Conservation (phyloP, 1,139 yeast species). For the Kurtzmaniella quercitrusa region DNA sequence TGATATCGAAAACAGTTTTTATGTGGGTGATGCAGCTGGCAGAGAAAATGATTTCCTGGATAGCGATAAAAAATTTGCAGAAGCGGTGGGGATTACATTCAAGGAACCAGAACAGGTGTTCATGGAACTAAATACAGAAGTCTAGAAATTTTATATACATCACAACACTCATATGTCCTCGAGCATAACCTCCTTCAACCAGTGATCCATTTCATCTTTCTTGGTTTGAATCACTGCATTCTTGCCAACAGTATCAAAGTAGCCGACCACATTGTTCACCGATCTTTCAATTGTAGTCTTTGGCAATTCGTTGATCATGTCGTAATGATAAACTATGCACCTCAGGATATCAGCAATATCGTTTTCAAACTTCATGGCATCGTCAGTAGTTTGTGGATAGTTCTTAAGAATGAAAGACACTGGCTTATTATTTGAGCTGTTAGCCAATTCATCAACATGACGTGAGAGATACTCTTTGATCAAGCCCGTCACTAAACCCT, state of each 20-base stretch:
- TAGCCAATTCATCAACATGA: constrained; percentile 15
- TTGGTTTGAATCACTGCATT: constrained; percentile 19
- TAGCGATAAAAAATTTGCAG: constrained; percentile 69
- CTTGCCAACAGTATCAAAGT: constrained; percentile 58
- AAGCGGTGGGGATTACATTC: constrained; percentile 49
- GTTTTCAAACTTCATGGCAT: constrained; percentile 61
- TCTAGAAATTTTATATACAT: background rate
- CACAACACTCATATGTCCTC: constrained; percentile 16
- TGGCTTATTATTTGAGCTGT: constrained; percentile 27
- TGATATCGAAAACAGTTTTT: constrained; percentile 49
- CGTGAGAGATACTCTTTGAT: constrained; percentile 44
- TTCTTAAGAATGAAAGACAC: constrained; percentile 45
- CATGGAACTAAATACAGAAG: constrained; percentile 7
- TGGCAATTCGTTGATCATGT: constrained; percentile 23
- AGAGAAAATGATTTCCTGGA: constrained; percentile 72
- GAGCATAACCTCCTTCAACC: constrained; percentile 21
- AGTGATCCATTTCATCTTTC: constrained; percentile 21
- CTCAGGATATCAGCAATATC: constrained; percentile 46
- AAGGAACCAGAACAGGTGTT: constrained; percentile 65
- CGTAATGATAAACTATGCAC: constrained; percentile 33
- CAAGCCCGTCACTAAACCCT: constrained; percentile 56
- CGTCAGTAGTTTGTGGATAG: constrained; percentile 57
- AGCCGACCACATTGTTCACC: constrained; percentile 45
- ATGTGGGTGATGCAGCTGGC: constrained; percentile 98
- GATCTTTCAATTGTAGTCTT: constrained; percentile 23